A percentile compares a stretch with the other conserved stretches of the same genome.
Conservation (phyloP, 495 filamentous ascomycete species). For the Aspergillus egyptiacus region DNA sequence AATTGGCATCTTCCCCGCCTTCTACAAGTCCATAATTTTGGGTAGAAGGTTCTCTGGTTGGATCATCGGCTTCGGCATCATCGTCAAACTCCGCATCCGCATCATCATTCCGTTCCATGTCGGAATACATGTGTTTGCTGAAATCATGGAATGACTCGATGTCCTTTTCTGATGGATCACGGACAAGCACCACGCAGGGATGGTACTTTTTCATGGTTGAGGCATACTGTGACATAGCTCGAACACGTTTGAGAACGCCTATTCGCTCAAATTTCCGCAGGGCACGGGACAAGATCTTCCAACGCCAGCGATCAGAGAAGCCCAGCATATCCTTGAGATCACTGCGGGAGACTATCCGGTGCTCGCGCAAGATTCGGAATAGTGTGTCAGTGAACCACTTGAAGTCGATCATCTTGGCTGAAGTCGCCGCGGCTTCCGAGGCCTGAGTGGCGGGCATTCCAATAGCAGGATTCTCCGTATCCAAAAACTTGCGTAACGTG, state of each 20-base stretch:
- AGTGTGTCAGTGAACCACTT: conserved; percentile 38
- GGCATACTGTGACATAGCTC: conserved; percentile 48
- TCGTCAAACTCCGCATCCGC: conserved; percentile 37
- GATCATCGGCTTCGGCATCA: conserved; percentile 33
- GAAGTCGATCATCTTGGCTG: conserved; percentile 35
- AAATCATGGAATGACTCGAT: conserved; percentile 50
- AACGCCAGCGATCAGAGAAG: conserved; percentile 54
- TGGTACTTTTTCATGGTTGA: conserved; percentile 29
- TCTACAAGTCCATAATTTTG: conserved; percentile 22
- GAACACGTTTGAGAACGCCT: conserved; percentile 64
- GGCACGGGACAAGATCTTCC: conserved; percentile 61
- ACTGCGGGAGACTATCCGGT: conserved; percentile 43
- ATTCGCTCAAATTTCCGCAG: conserved; percentile 62
- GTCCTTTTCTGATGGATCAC: conserved; percentile 65
- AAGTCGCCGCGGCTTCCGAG: conserved; percentile 9
- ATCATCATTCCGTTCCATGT: conserved; percentile 36
- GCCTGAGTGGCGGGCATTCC: conserved; percentile 10
- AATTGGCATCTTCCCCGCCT: conserved; percentile 26
- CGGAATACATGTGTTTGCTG: conserved; percentile 21
- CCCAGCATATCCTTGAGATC: conserved; percentile 63
- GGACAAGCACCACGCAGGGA: conserved; percentile 64
- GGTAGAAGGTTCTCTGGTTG: conserved; percentile 14
- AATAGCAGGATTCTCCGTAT: conserved; percentile 9
- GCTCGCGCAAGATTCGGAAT: conserved; percentile 41
- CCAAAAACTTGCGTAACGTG: conserved; percentile 57